Evolutionary conservation across 345 rosid species (phyloP), one percentile per base, ranked within the genome.

Genomic region (Barbarea vulgaris): DNA sequence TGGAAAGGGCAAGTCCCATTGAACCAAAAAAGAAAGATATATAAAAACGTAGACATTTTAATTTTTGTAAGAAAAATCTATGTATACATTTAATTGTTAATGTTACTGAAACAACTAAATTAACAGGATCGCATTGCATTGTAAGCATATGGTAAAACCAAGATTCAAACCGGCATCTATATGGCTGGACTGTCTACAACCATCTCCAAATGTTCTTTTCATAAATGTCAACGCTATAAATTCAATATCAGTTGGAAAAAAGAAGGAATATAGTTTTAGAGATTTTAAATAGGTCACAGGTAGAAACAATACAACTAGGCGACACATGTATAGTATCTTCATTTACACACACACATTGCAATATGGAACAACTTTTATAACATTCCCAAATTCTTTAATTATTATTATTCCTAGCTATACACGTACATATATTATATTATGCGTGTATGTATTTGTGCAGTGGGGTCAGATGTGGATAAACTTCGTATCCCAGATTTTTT

Each of bases 271-370:
- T 64, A 51, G 18, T 30, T 65, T 30, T n/a, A 47, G 27, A 28
- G 44, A 51, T 37, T 47, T 39, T 57, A 9, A 24, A 61, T 69
- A 68, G 70, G 18, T 33, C 47, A 62, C 55, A 31, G 64, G 64
- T 52, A 21, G 50, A 44, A 48, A 61, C 53, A 36, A 37, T 7
- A 25, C 67, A 46, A 53, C 44, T 28, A 70, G 67, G 30, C 28
- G 72, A 77, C 77, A 71, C 77, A 71, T 71, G 76, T 47, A 57
- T 41, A 39, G 75, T 76, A 76, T 76, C 70, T 76, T 41, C 75
- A 31, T 41, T 62, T 62, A 44, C 53, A 63, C 37, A 69, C 79
- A 62, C 70, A 41, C 33, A 55, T 54, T 27, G 63, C 63, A 39
- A 30, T 14, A 58, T n/a, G 33, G 64, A 69, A 69, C 70, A 47